Conservation (phyloP, 768 basidiomycete species). For the Tephrocybe sp. region DNA sequence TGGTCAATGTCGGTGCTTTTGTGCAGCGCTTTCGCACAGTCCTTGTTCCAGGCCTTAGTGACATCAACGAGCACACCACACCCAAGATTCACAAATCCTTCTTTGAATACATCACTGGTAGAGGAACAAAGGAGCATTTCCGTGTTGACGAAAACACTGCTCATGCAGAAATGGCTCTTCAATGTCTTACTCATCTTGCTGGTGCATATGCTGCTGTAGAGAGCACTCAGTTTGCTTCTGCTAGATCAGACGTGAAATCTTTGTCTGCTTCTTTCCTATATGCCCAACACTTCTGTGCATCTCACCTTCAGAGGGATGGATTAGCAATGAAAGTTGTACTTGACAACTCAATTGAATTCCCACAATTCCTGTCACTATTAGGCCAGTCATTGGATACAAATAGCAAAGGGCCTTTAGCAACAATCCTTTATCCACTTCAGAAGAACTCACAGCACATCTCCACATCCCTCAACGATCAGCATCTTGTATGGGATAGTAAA, state of each 20-base stretch:
- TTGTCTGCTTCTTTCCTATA: not conserved
- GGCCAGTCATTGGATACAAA: too few species aligned
- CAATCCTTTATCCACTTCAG: too few species aligned
- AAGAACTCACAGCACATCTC: too few species aligned
- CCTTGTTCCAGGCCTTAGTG: slow-evolving; percentile 11
- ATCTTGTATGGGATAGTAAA: too few species aligned
- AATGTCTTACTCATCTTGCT: not conserved
- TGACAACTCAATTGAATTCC: not conserved
- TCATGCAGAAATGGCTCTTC: not conserved
- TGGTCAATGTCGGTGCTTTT: slow-evolving; percentile 12
- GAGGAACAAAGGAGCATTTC: too few species aligned
- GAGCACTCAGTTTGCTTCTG: not conserved
- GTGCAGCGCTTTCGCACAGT: slow-evolving; percentile 18
- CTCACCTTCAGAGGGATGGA: not conserved
- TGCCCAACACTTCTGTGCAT: not conserved
- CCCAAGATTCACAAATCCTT: slow-evolving; percentile 19
- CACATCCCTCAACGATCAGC: too few species aligned
- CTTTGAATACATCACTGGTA: too few species aligned
- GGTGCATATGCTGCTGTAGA: not conserved
- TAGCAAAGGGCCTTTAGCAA: too few species aligned
- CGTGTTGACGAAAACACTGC: too few species aligned
- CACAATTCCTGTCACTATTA: too few species aligned
- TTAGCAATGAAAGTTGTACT: not conserved
- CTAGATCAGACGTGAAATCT: not conserved
- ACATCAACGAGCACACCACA: slow-evolving; percentile 8